phyloP scores from a whole-genome alignment of 164 flowering plant genomes.

The Cinnamomum chago region DNA sequence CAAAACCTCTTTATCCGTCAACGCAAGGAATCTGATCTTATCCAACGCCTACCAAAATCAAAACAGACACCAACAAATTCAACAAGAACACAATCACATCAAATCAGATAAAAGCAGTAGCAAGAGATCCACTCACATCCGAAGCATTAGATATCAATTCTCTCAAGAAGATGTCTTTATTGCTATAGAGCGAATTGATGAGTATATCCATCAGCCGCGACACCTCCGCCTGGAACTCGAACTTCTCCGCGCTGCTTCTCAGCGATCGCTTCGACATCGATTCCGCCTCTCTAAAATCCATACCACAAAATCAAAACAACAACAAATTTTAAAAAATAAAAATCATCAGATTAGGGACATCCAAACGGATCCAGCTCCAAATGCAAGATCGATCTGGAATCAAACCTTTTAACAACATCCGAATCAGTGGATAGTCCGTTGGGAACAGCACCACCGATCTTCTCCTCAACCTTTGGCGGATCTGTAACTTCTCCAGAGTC shows the following conservation, averaged over 20 bases:
- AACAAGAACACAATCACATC: not conserved
- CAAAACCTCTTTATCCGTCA: constrained; percentile 82
- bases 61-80: not conserved
- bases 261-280: constrained; percentile 75
- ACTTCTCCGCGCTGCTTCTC: constrained; percentile 81
- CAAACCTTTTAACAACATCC: constrained; percentile 79
- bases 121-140: constrained; percentile 54
- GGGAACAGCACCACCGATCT: constrained; percentile 73
- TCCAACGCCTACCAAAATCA: constrained; percentile 66
- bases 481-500: constrained; percentile 59
- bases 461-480: constrained; percentile 92
- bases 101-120: not conserved
- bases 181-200: constrained; percentile 92
- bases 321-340: not conserved
- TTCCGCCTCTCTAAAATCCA: constrained; percentile 66
- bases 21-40: constrained; percentile 87
- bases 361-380: not conserved
- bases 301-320: not conserved
- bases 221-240: constrained; percentile 97
- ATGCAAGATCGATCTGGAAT: not conserved
- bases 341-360: no score
- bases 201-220: constrained; percentile 94
- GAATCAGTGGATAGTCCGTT: constrained; percentile 89
- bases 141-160: constrained; percentile 97
- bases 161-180: constrained; percentile 94